Base-by-base conservation (phyloP, 164 flowering plant species). In the Aristolochia californica region DNA sequence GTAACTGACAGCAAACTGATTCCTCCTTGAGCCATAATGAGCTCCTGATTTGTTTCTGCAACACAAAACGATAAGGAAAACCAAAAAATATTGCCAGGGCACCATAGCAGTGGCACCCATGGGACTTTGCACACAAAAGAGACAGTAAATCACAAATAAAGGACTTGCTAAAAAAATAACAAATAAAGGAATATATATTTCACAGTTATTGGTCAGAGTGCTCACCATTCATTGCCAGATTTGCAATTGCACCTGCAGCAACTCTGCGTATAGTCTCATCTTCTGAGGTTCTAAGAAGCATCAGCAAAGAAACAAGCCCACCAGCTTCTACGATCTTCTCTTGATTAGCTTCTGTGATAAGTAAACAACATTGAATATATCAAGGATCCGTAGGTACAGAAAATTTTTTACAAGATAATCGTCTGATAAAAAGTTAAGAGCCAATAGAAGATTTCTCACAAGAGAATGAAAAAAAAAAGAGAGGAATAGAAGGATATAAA, bases 191-290 rank as follows among this genome's bases (percentile, higher is more conserved):
- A 28, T 25, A 54, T 16, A 20, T 47, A 17, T 20, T 20, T 17
- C 50, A 14, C 5, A 47, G 10, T 47, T 47, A 47, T 47, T 5
- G 11, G 21, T 56, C 22, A 1, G 24, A 20, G n/a, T 34, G 45
- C 45, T 68, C 74, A 93, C 99, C 94, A 71, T 83, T 93, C 99
- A 93, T 87, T 60, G 97, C 97, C 51, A 93, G 94, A 72, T 89
- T 93, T 25, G 99, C 97, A 58, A 93, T 80, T 54, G 99, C 99
- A 62, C 97, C 99, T 9, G 97, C 94, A 23, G 96, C 97, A 71
- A 89, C 96, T 76, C 97, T 80, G 50, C 81, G 90, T 61, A 93
- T 77, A 53, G 81, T 84, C 68, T 89, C 97, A 78, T 89, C 96
- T 57, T 81, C 80, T 4, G 90, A 74, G 72, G 75, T 79, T 75